Conservation (phyloP, 2,329 filamentous ascomycete species). For the Diaporthe sp. region DNA sequence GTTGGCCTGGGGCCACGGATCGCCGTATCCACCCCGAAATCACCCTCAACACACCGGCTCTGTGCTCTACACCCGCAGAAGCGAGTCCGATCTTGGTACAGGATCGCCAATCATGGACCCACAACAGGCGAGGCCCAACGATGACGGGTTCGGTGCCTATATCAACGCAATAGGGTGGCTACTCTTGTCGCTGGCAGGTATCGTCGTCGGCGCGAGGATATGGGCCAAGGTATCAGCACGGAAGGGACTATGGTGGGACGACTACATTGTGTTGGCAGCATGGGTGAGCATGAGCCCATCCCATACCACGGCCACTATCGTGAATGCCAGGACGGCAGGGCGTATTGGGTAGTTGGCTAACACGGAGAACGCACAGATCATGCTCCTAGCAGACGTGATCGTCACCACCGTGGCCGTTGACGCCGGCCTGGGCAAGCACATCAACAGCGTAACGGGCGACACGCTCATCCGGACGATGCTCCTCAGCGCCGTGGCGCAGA, state of each 20-base stretch:
- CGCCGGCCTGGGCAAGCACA: slow-evolving; percentile 36
- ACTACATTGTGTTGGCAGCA: slow-evolving; percentile 33
- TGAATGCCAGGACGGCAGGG: too few species aligned
- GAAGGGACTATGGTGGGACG: slow-evolving; percentile 38
- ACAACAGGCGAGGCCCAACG: slow-evolving; percentile 3
- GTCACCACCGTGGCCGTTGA: slow-evolving; percentile 31
- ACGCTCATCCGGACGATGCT: slow-evolving; percentile 31
- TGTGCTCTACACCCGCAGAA: background rate
- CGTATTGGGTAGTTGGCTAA: background rate
- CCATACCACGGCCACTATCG: background rate
- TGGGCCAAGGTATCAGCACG: slow-evolving; percentile 29
- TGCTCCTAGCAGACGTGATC: slow-evolving; percentile 31
- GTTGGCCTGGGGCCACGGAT: slow-evolving; percentile 27
- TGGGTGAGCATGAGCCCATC: slow-evolving; percentile 21
- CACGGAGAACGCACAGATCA: background rate
- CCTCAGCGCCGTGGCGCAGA: slow-evolving; percentile 43
- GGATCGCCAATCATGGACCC: slow-evolving; percentile 16
- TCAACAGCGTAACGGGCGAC: background rate
- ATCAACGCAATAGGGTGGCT: slow-evolving; percentile 21
- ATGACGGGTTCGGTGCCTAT: background rate
- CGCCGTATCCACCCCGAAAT: slow-evolving; percentile 13
- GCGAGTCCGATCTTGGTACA: background rate
- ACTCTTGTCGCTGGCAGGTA: slow-evolving; percentile 11
- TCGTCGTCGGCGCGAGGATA: slow-evolving; percentile 32
- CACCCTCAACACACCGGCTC: background rate